Base-by-base conservation (phyloP, 2,329 filamentous ascomycete genomes). In the Parascedosporium putredinis region DNA sequence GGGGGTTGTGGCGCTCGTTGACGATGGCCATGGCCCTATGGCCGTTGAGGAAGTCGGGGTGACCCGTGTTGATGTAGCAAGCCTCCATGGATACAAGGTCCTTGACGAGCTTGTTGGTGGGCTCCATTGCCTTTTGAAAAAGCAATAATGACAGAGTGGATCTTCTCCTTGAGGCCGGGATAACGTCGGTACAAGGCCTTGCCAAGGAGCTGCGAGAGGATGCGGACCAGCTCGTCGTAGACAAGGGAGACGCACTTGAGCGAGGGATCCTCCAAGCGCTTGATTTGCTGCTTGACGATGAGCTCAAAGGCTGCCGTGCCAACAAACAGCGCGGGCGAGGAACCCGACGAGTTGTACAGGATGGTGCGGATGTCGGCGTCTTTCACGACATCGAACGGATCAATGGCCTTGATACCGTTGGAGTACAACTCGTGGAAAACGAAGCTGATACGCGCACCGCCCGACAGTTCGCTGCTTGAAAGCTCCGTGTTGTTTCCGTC, bases 51-150 rank as follows among this genome's bases (percentile, higher is more conserved):
- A 98, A 98, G 64, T 98, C 93, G 8, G 93, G 93, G 65, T 98
- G 94, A 8, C 89, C 93, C 25, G 94, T 98, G 73, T 98, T 98
- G 74, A 98, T 86, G 66, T 98, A 98, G 71, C 88, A 94, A 12
- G 90, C 73, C 67, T 98, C 93, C 93, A 98, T 98, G 8, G 84
- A 71, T 23, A 98, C 91, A 36, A 98, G 76, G 64, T 98, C 93
- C 60, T 73, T 83, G 51, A 98, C 93, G 45, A 98, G 78, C 76
- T 97, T 97, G 73, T 96, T 97, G 33, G 93, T 95, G 5, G 93
- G 93, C 49, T 96, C 89, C 87, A 97, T 95, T 49, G 88, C 84
- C 72, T 95, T 95, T 72, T 97, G 97, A 76, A 96, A 98, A 98
- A 8, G 73, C 62, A 58, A 98, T 93, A 47, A 97, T 91, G 12